These are phyloP conservation scores for Hawksworthiomyces lignivorus DNA, from an alignment of 2,329 filamentous ascomycete genomes.

Conservation along the genomic window DNA sequence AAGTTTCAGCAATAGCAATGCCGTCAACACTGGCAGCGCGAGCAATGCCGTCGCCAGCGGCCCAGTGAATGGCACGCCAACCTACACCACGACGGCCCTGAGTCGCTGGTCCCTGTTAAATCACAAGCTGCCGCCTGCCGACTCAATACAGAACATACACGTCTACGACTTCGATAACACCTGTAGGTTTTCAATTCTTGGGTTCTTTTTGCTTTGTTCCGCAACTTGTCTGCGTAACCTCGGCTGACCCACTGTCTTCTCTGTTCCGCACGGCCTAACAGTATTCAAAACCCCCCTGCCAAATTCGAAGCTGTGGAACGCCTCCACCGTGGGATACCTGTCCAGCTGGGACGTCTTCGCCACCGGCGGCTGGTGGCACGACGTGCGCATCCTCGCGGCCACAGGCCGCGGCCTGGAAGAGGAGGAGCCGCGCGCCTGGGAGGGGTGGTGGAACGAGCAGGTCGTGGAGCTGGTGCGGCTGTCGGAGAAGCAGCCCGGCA, in stretches of 20 bases:
- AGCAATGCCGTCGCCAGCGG: not conserved
- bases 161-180: conserved; percentile 99
- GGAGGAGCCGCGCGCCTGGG: conserved; percentile 79
- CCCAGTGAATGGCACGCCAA: not conserved
- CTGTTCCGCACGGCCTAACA: conserved; percentile 24
- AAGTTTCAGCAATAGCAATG: not conserved
- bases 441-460: conserved; percentile 94
- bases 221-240: not conserved
- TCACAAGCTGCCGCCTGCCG: conserved; percentile 51
- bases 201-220: too few species aligned
- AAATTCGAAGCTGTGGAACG: conserved; percentile 81
- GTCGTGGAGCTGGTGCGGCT: conserved; percentile 74
- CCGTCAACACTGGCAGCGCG: not conserved
- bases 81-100: conserved; percentile 61
- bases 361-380: conserved; percentile 96
- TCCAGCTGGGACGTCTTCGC: conserved; percentile 68
- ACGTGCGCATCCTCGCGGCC: conserved; percentile 73
- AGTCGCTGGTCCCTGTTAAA: conserved; percentile 77
- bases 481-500: conserved; percentile 76
- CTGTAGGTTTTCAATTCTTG: conserved; percentile 53
- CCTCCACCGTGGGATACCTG: conserved; percentile 66
- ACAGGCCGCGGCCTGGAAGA: conserved; percentile 75
- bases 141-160: conserved; percentile 71
- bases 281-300: conserved; percentile 89
- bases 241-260: not conserved